Base-by-base conservation (phyloP, 1,139 yeast genomes). In the Yamadazyma siamensis region DNA sequence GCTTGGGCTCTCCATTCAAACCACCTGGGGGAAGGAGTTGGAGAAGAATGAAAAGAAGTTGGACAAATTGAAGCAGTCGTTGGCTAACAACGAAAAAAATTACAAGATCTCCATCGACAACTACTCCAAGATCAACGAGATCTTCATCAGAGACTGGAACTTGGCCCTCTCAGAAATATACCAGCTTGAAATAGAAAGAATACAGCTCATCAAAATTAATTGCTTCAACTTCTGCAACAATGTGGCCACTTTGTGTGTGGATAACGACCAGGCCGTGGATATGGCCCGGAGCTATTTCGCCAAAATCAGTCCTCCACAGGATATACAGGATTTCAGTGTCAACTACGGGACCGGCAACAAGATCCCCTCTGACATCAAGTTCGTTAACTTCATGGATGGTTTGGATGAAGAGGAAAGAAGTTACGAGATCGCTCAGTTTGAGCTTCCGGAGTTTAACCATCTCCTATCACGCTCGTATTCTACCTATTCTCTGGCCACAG, bases 181-280 rank as follows among this genome's bases (percentile, higher is more conserved):
- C 56, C 77, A 69, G 37, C 59, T 86, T 40, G 98, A 91, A 51
- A 75, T 76, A 30, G 88, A 85, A 47, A 71, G 95, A 41, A 77
- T 88, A 33, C 83, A 83, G 46, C 73, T 80, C 37, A 52, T 86
- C 35, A 86, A 88, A 47, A 67, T 83, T 12, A 85, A 82, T 47
- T 58, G 94, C 41, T 94, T 95, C 81, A 83, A 80, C 26, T 89
- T 72, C 53, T 80, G 95, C 32, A 87, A 87, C 53, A 70, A 80
- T 31, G 67, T 83, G 9, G 85, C 94, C 4, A 71, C 87, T 0
- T 70, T 80, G 5, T 86, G 95, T 51, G 91, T 87, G 16, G 77
- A 77, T 29, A 83, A 81, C 44, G 95, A 86, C 49, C 84, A 78
- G 37, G 61, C 79, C 4, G 84, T 84, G 32, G 95, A 87, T 50